These are phyloP conservation scores for Aphanomyces cochlioides DNA, from an alignment of 352 stramenopile species.

Conservation along the genomic window DNA sequence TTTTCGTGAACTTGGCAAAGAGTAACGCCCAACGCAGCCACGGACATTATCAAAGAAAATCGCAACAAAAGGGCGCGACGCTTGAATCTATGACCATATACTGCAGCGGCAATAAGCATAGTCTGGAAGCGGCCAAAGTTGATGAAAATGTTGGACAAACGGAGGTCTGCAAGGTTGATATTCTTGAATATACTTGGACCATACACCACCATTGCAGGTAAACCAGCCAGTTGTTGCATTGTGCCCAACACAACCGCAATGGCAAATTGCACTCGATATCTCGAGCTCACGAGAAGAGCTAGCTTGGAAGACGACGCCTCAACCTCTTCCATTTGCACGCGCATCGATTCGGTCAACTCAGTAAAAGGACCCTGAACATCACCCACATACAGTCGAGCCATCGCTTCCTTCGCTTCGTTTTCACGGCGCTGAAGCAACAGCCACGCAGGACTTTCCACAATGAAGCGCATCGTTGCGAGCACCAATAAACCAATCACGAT, in stretches of 20 bases:
- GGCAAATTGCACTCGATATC: neutral
- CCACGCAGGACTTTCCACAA: neutral
- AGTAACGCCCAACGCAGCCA: neutral
- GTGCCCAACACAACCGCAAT: neutral
- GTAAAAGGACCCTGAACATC: neutral
- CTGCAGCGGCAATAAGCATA: neutral
- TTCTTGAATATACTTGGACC: neutral
- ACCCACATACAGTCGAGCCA: neutral
- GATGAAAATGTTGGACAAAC: neutral
- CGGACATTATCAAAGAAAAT: neutral
- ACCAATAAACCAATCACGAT: neutral
- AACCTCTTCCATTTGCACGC: neutral
- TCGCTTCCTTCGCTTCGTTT: neutral
- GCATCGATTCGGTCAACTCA: neutral
- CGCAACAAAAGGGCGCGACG: neutral
- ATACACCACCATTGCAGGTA: neutral
- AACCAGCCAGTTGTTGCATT: constrained; percentile 1
- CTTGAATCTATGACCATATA: neutral
- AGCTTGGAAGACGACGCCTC: neutral
- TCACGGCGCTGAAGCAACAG: neutral
- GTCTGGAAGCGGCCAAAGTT: neutral
- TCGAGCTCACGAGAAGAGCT: neutral
- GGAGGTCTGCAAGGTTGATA: neutral
- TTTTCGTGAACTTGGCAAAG: neutral
- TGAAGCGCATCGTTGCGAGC: neutral